Evolutionary conservation across 768 basidiomycete species (phyloP), one percentile per base, ranked within the genome.

Genomic region (Podaxis rugospora): DNA sequence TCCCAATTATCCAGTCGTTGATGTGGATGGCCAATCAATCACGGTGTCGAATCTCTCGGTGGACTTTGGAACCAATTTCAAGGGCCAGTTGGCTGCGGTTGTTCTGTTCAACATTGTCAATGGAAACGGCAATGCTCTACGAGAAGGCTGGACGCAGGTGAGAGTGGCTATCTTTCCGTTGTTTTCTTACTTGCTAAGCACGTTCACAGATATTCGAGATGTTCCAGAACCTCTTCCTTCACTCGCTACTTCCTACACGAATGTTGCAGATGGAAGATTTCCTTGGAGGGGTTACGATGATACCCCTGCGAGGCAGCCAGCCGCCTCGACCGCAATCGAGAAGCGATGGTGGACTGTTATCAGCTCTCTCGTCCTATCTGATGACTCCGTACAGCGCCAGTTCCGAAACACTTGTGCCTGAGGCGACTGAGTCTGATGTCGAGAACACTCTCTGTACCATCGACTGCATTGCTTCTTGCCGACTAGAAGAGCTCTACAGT

Each of bases 191-290:
- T 21, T 42, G 44, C 53, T 62, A 36, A 63, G 23, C 67, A 54
- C 51, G 35, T 18, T 25, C 5, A 50, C 59, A 97, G 91, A 93
- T 99, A 57, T 98, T 99, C 67, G 96, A 98, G 72, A 98, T 98
- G 88, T 95, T 96, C 75, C 90, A 95, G 69, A 97, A 95, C 36
- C 78, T 99, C 23, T 99, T 98, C 76, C 74, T 98, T 50, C 92
- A 98, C 70, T 95, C 95, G 16, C 79, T 98, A 25, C 78, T 99
- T 16, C 97, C 97, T 0, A 85, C 81, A 9, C 81, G 89, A 53
- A 92, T 99, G 90, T 76, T 97, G 10, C 93, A 96, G 71, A 95
- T 97, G 92, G 96, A 97, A 70, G 97, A 98, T 69, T 98, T 99
- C 77, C 82, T 98, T 7, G 94, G 94, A n/a, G 95, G 95, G 14